A percentile compares a stretch with the other conserved stretches of the same genome.
Conservation (phyloP, 441 rosid species). For the Gossypium lobatum region DNA sequence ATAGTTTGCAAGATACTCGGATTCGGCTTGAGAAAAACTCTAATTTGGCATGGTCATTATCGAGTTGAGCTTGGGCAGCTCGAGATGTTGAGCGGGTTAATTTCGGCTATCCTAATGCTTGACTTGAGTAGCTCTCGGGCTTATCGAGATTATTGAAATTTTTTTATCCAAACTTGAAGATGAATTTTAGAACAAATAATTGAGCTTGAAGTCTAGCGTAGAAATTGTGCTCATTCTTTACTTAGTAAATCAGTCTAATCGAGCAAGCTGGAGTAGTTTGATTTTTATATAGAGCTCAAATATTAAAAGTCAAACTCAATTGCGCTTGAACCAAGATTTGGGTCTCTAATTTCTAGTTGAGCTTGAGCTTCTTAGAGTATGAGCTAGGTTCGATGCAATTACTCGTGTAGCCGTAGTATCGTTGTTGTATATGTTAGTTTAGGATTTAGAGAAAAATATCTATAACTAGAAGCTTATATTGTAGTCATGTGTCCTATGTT, state of each 20-base stretch:
- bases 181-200: not conserved
- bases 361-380: not conserved
- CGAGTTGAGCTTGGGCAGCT: not conserved
- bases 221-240: not conserved
- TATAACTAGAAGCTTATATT: not conserved
- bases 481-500: not conserved
- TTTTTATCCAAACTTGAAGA: not conserved
- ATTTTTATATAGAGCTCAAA: not conserved
- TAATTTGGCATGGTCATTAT: not conserved
- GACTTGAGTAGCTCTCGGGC: not conserved
- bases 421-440: not conserved
- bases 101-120: not conserved
- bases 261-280: not conserved
- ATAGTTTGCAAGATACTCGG: not conserved
- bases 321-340: not conserved
- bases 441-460: not conserved
- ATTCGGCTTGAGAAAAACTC: not conserved
- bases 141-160: not conserved
- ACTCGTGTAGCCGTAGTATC: not conserved
- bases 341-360: not conserved
- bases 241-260: not conserved
- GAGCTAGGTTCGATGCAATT: not conserved
- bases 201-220: not conserved
- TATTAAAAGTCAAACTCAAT: not conserved
- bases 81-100: not conserved